Evolutionary conservation across 306 rosid genomes (phyloP), one percentile per base, ranked within the genome.

Genomic region (Vigna unguiculata): DNA sequence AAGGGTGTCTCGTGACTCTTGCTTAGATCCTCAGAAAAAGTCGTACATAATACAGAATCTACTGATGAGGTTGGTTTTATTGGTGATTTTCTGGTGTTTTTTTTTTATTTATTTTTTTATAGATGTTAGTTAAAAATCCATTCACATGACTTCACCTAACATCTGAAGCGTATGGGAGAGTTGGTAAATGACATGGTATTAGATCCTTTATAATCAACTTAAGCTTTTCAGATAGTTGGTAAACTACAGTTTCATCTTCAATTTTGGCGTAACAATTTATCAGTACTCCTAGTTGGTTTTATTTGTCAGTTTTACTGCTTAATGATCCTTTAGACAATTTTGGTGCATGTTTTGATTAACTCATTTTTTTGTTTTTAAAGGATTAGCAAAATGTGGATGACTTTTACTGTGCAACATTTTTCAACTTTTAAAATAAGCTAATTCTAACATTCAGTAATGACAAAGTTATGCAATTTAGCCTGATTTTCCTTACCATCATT

Each of bases 41-140:
- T 81, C 98, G 20, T 77, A 68, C 61, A 84, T 95, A 79, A 88
- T 95, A 72, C 98, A 95, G 87, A 90, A 81, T 72, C 85, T 95
- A 71, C 83, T 86, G 28, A 87, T 85, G 82, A 90, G 98, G 98
- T 95, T 78, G 76, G 93, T 85, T 64, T 52, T 78, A 41, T 75
- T 38, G 59, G 9, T 71, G 20, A 48, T 60, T 54, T 72, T 60
- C 68, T 75, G 41, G 54, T 43, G 19, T 6, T 34, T 74, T 69
- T 79, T 51, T 69, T 71, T 51, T 51, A n/a, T n/a, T n/a, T n/a
- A n/a, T n/a, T n/a, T n/a, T n/a, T n/a, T 48, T 36, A 60, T 59
- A 59, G 21, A 49, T 60, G 54, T 24, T 8, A 17, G 36, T 24
- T 68, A 9, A 47, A 68, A 43, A 24, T 15, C n/a, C 41, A 16